These are phyloP conservation scores for Linnemannia zychae DNA, from an alignment of 192 early-diverging fungal species.

Conservation along the genomic window DNA sequence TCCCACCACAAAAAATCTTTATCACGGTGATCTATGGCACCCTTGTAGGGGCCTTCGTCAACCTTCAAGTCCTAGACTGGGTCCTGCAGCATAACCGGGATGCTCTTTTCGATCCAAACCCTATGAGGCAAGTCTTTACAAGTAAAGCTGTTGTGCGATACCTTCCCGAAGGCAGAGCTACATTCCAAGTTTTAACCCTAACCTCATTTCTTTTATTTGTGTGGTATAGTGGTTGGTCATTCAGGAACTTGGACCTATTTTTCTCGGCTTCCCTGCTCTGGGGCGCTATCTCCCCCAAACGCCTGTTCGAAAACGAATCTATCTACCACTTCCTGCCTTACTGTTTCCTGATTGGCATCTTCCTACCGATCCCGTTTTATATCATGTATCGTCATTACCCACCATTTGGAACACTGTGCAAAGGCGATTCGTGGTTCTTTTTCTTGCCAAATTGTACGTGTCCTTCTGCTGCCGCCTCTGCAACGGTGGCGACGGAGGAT, in stretches of 20 bases:
- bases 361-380: constrained; percentile 47
- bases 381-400: constrained; percentile 42
- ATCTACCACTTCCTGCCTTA: constrained; percentile 41
- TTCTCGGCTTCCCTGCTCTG: constrained; percentile 46
- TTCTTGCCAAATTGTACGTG: constrained; percentile 40
- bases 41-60: constrained; percentile 30
- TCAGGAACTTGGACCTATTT: constrained; percentile 45
- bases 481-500: neutral
- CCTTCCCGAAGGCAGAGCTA: too few species aligned
- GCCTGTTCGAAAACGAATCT: constrained; percentile 16
- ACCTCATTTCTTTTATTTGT: neutral
- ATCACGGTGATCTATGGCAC: constrained; percentile 46
- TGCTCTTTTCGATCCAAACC: constrained; percentile 30
- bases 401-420: constrained; percentile 32
- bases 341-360: constrained; percentile 39
- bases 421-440: constrained; percentile 16
- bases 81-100: constrained; percentile 37
- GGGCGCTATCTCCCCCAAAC: constrained; percentile 45
- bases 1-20: constrained; percentile 41
- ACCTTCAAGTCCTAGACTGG: constrained; percentile 46
- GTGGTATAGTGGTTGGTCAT: constrained; percentile 40
- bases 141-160: too few species aligned
- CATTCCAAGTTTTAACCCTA: too few species aligned
- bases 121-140: constrained; percentile 28
- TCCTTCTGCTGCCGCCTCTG: neutral